phyloP scores from a whole-genome alignment of 441 rosid species.

The Gossypium trilobum region DNA sequence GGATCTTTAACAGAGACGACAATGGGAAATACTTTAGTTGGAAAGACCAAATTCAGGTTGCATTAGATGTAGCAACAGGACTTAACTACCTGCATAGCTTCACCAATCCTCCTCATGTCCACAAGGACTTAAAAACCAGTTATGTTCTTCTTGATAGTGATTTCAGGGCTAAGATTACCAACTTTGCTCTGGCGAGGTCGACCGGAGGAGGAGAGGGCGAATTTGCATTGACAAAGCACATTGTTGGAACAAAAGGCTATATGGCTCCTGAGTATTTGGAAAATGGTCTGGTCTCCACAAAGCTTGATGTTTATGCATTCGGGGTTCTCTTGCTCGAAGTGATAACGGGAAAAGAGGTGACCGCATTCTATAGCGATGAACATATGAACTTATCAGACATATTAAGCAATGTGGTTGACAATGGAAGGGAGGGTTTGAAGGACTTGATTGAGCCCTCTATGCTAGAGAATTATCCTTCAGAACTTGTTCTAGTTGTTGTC shows the following conservation, averaged over 20 bases:
- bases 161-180: slow-evolving; percentile 63
- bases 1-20: slow-evolving; percentile 36
- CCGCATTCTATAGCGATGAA: slow-evolving; percentile 25
- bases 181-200: slow-evolving; percentile 54
- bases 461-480: slow-evolving; percentile 34
- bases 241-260: slow-evolving; percentile 68
- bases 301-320: slow-evolving; percentile 68
- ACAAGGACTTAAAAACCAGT: slow-evolving; percentile 47
- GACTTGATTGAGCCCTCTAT: slow-evolving; percentile 31
- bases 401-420: slow-evolving; percentile 12
- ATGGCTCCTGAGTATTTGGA: slow-evolving; percentile 80
- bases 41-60: slow-evolving; percentile 52
- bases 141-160: slow-evolving; percentile 51
- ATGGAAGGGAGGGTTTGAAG: slow-evolving; percentile 26
- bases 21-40: slow-evolving; percentile 33
- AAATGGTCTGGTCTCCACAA: slow-evolving; percentile 60
- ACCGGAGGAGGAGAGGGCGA: slow-evolving; percentile 36
- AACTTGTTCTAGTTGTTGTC: slow-evolving; percentile 26
- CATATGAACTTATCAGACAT: slow-evolving; percentile 24
- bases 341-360: slow-evolving; percentile 47
- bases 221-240: slow-evolving; percentile 58
- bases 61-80: slow-evolving; percentile 61
- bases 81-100: slow-evolving; percentile 69
- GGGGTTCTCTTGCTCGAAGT: slow-evolving; percentile 62
- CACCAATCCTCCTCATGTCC: slow-evolving; percentile 56